phyloP scores from a whole-genome alignment of 2,329 filamentous ascomycete genomes.

The Ophiognomonia clavigignenti-juglandacearum region DNA sequence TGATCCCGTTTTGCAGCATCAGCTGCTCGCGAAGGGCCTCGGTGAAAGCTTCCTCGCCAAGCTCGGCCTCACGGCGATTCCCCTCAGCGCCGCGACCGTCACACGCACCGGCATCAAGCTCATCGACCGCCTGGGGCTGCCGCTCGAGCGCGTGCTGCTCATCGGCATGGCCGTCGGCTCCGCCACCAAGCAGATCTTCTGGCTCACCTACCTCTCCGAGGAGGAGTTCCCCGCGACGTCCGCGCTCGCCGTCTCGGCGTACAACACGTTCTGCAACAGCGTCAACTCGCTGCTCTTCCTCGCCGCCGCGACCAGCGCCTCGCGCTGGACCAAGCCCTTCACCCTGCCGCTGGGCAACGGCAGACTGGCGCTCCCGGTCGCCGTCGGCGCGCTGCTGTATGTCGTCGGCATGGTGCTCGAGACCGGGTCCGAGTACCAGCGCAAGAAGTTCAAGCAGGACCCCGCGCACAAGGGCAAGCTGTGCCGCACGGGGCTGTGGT shows the following conservation, averaged over 20 bases:
- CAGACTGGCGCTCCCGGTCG: conserved; percentile 28
- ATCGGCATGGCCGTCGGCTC: conserved; percentile 48
- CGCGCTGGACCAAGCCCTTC: conserved; percentile 20
- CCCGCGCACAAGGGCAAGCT: conserved; percentile 33
- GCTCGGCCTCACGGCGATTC: conserved; percentile 38
- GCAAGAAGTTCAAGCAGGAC: conserved; percentile 35
- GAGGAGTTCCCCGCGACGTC: conserved; percentile 42
- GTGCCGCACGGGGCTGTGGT: conserved; percentile 33
- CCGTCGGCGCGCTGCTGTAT: conserved; percentile 46
- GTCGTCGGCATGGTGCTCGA: conserved; percentile 48
- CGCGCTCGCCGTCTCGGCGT: conserved; percentile 39
- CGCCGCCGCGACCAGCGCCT: conserved; percentile 38
- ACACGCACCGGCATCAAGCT: conserved; percentile 19
- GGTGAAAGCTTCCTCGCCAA: conserved; percentile 40
- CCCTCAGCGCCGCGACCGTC: conserved; percentile 34
- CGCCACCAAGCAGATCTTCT: conserved; percentile 52
- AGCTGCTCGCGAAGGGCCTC: conserved; percentile 29
- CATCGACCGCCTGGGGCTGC: conserved; percentile 35
- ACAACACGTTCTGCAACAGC: conserved; percentile 53
- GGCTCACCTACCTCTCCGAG: conserved; percentile 39
- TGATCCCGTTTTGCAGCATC: conserved; percentile 28
- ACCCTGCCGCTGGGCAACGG: conserved; percentile 23
- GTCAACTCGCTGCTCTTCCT: conserved; percentile 51
- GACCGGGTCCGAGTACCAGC: conserved; percentile 51
- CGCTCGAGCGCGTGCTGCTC: conserved; percentile 44